Percentiles rank a stretch among this genome's conserved stretches.
Evolutionary conservation across 176 grass and related monocot genomes (phyloP).

Genomic region (Elaeis guineensis): DNA sequence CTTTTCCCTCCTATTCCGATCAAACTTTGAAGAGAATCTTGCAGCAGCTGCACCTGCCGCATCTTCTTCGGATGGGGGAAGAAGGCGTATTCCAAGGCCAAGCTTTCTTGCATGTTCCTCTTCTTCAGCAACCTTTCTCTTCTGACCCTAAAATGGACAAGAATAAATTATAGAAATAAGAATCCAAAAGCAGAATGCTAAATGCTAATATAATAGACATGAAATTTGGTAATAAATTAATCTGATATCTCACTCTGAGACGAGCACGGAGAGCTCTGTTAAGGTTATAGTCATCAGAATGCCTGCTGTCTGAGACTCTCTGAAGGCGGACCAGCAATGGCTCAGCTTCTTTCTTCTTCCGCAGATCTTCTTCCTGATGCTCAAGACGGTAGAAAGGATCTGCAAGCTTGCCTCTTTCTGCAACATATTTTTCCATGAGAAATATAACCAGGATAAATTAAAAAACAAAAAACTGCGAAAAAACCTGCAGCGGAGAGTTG

Average conservation of each 20-base stretch:
- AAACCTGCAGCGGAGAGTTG: not conserved
- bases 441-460: not conserved
- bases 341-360: constrained; percentile 92
- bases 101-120: constrained; percentile 52
- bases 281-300: constrained; percentile 67
- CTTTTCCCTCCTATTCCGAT: constrained; percentile 63
- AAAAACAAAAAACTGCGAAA: not conserved
- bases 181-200: constrained; percentile 8
- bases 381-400: constrained; percentile 98
- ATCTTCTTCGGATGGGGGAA: constrained; percentile 71
- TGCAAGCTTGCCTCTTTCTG: constrained; percentile 82
- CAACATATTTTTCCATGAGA: constrained; percentile 17
- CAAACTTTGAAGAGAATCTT: constrained; percentile 69
- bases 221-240: constrained; percentile 21
- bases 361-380: constrained; percentile 79
- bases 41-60: constrained; percentile 39
- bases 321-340: constrained; percentile 79
- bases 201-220: constrained; percentile 1
- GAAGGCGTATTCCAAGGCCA: constrained; percentile 68
- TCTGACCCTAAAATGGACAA: constrained; percentile 70
- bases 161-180: constrained; percentile 18
- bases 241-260: constrained; percentile 51
- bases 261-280: constrained; percentile 68
- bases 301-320: constrained; percentile 59
- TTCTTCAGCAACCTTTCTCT: constrained; percentile 71